Evolutionary conservation across 108 stramenopile species (phyloP), one percentile per base, ranked within the genome.

Genomic region (Cyclostephanos invisitatus): DNA sequence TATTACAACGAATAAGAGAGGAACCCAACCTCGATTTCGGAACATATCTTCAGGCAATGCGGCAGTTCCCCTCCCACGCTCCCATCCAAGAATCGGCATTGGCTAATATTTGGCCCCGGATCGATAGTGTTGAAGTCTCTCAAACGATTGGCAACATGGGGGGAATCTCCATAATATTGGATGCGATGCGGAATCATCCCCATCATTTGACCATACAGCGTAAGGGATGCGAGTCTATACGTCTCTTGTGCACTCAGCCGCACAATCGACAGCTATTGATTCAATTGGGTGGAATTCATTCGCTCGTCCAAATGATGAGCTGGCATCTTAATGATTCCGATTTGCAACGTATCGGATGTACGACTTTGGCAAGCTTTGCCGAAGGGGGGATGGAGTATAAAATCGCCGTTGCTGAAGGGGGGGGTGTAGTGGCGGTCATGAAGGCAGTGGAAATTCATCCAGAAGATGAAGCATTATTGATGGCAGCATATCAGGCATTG

Each of bases 181-280:
- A 78, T n/a, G 85, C 83, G 37, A 86, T 86, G 83, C 68, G 56
- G 36, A 63, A 68, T 57, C 83, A 81, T 61, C 82, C 78, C 46
- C 46, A 60, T 5, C 27, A 60, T 5, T 15, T 54, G 0, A 37
- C 36, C 5, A 49, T 85, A 21, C 81, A 83, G 56, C 81, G 71
- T 28, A 49, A 59, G 1, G 81, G 70, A 24, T 78, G 77, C 57
- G 84, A 75, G n/a, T 74, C 78, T n/a, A 21, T 85, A 12, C 56
- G 82, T 37, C 80, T 80, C 56, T 55, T 85, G 44, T 77, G 69
- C 55, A 50, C 58, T 17, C 29, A 63, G 24, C 62, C 68, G 1
- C 40, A 60, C 8, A 77, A 70, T 70, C 76, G 68, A 21, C 76
- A 70, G 42, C n/a, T 64, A 18, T 15, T 77, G 29, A 29, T 77